Percentiles rank a stretch among this genome's conserved stretches.
Evolutionary conservation across 768 basidiomycete species (phyloP).

Genomic region (Cystofilobasidium capitatum): DNA sequence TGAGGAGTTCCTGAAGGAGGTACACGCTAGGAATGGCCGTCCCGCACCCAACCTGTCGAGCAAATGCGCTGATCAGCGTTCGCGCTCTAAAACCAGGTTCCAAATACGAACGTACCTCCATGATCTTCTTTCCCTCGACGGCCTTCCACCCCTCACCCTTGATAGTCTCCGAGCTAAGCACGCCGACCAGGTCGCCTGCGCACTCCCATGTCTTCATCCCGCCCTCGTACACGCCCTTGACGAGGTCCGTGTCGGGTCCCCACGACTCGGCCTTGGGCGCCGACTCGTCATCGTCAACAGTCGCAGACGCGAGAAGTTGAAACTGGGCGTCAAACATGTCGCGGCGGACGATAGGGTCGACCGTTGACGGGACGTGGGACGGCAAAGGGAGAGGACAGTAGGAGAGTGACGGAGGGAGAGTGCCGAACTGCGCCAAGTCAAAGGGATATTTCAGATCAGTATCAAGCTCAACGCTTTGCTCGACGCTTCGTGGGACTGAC

Average conservation of each 20-base stretch:
- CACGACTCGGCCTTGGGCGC: conserved; percentile 50
- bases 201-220: conserved; percentile 98
- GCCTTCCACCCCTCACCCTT: conserved; percentile 30
- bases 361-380: conserved; percentile 33
- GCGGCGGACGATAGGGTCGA: conserved; percentile 52
- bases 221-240: conserved; percentile 88
- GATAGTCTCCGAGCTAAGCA: conserved; percentile 37
- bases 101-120: conserved; percentile 55
- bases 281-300: conserved; percentile 27
- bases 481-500: too few species aligned
- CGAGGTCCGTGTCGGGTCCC: conserved; percentile 76
- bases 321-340: conserved; percentile 96
- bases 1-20: conserved; percentile 57
- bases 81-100: neutral
- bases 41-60: conserved; percentile 73
- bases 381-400: conserved; percentile 63
- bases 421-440: conserved; percentile 48
- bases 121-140: conserved; percentile 48
- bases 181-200: conserved; percentile 71
- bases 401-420: conserved; percentile 63
- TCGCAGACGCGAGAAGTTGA: conserved; percentile 50
- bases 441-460: neutral
- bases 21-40: conserved; percentile 76
- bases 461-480: neutral
- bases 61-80: too few species aligned